Percentiles rank a stretch among this genome's conserved stretches.
Conservation (phyloP, 208 protist species). For the Acanthamoeba triangularis region DNA sequence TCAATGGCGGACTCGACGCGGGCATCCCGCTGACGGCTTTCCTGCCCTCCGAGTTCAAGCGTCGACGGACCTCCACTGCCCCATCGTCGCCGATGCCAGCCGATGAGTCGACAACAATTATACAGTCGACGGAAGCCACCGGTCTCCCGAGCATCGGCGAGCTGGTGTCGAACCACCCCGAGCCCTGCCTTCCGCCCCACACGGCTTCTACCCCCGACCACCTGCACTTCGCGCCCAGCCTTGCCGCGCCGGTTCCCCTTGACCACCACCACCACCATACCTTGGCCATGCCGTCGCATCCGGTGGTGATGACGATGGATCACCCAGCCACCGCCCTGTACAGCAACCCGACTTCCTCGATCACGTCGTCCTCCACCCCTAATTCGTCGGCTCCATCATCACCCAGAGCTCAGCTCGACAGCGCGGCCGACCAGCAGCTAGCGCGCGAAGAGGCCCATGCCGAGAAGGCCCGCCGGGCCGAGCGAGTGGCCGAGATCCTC, state of each 20-base stretch:
- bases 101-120: too few species aligned
- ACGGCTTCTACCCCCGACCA: neutral
- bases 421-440: neutral
- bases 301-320: neutral
- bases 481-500: neutral
- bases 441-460: neutral
- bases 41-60: conserved; percentile 43
- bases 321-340: too few species aligned
- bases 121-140: neutral
- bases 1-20: neutral
- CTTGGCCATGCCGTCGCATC: too few species aligned
- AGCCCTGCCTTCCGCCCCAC: neutral
- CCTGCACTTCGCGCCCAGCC: neutral
- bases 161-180: neutral
- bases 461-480: neutral
- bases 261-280: neutral
- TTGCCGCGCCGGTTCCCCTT: neutral
- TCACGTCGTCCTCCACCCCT: neutral
- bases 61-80: neutral
- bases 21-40: conserved; percentile 40
- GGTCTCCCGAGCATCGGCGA: neutral
- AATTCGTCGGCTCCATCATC: neutral
- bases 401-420: neutral
- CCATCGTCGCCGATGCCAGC: too few species aligned
- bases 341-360: neutral